Evolutionary conservation across 495 filamentous ascomycete genomes (phyloP), one percentile per base, ranked within the genome.

Genomic region (Penicillium egyptiacum): DNA sequence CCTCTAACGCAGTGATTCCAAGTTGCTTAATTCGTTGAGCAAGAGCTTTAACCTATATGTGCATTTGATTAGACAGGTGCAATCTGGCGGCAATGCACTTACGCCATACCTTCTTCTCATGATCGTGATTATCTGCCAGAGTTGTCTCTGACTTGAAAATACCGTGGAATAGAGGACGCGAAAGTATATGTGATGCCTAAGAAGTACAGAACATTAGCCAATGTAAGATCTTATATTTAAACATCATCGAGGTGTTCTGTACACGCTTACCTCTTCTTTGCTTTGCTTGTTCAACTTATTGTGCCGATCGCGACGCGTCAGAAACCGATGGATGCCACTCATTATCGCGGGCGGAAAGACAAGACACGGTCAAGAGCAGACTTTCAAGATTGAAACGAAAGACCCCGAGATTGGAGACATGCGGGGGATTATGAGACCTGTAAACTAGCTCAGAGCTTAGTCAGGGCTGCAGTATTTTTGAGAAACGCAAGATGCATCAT

Each of bases 251-350:
- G 11, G 19, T 16, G 37, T 16, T 5, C 31, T 19, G 8, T 16
- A 10, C 8, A 16, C 11, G 43, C 33, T 22, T 70, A 77, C 74
- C 70, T 77, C 84, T 65, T 83, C 83, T 63, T 78, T 77, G 33
- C 66, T 68, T 55, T 75, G 76, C 56, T 79, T 81, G 50, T 61
- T 65, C 65, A 80, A 73, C 57, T 74, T 71, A 25, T 73, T 75
- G 60, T 74, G 73, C 70, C 88, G 91, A 42, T 92, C 89, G 43
- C 89, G 83, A 60, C 86, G 82, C 50, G 86, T 91, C 49, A 91
- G 83, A 62, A 94, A 87, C 59, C 83, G 74, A 58, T 85, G 80
- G 58, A 89, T 80, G 9, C 82, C 83, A 69, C 79, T 83, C 81
- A 85, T 86, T 14, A 45, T 61, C 17, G 16, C 41, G 33, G 41